Conservation (phyloP, 371 early-diverging fungal species). For the Chytridium lagenaria region DNA sequence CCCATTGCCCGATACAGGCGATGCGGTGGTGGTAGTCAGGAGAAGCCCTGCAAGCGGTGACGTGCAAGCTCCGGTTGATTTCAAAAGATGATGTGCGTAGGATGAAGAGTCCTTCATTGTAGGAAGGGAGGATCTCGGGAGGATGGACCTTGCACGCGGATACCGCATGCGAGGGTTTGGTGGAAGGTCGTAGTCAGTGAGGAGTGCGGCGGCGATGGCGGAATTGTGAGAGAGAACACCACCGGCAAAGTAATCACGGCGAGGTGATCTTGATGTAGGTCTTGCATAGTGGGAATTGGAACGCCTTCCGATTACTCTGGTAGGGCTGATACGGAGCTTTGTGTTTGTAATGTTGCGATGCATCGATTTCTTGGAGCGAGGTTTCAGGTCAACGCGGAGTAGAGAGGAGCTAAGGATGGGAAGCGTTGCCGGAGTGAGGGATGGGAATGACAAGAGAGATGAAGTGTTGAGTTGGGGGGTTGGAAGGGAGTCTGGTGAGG, state of each 20-base stretch:
- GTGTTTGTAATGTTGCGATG: slow-evolving; percentile 3
- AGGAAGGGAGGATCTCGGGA: not conserved
- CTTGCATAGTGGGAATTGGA: not conserved
- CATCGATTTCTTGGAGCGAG: not conserved
- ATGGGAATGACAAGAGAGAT: not conserved
- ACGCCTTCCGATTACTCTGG: not conserved
- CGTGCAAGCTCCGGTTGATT: not conserved
- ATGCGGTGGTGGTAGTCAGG: slow-evolving; percentile 1
- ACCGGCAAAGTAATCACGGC: slow-evolving; percentile 1
- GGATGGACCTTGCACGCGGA: not conserved
- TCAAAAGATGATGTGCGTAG: not conserved
- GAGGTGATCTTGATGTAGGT: not conserved
- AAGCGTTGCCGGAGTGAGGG: not conserved
- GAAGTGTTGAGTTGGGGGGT: not conserved
- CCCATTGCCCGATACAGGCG: not conserved
- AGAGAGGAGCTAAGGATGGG: not conserved
- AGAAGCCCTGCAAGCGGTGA: slow-evolving; percentile 7
- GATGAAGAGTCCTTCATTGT: not conserved
- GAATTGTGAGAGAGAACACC: not conserved
- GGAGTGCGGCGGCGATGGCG: not conserved
- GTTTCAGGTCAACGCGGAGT: not conserved
- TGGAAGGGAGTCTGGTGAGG: not conserved
- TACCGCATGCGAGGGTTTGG: not conserved
- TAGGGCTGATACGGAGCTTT: slow-evolving; percentile 17
- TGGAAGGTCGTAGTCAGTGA: slow-evolving; percentile 1